A percentile compares a stretch with the other conserved stretches of the same genome.
Conservation (phyloP, 345 rosid species). For the Eucalyptus erythrocorys region DNA sequence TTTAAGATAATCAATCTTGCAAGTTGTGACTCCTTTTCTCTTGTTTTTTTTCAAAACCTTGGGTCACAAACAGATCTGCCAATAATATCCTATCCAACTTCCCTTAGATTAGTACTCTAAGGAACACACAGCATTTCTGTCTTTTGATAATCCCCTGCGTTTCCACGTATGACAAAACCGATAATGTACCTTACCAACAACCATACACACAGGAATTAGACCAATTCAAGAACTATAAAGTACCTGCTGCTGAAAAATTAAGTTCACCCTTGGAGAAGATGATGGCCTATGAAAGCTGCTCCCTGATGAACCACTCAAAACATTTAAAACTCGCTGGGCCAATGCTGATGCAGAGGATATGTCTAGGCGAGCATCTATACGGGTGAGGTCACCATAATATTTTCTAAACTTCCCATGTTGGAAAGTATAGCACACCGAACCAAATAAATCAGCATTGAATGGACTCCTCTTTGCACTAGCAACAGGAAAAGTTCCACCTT, state of each 20-base stretch:
- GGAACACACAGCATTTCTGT: background rate
- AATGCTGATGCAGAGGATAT: slow-evolving; percentile 52
- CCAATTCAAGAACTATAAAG: background rate
- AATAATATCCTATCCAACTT: background rate
- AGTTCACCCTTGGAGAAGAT: slow-evolving; percentile 57
- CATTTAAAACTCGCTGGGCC: slow-evolving; percentile 27
- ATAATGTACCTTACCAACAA: background rate
- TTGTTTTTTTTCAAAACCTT: background rate
- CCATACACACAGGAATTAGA: background rate
- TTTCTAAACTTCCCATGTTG: slow-evolving; percentile 67
- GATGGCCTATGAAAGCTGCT: slow-evolving; percentile 15
- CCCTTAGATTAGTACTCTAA: background rate
- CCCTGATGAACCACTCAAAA: slow-evolving; percentile 22
- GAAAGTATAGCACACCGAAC: slow-evolving; percentile 62
- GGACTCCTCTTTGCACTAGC: slow-evolving; percentile 35
- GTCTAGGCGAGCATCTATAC: slow-evolving; percentile 75
- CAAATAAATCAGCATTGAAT: slow-evolving; percentile 47
- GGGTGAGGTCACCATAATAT: slow-evolving; percentile 54
- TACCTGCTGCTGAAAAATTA: slow-evolving; percentile 89
- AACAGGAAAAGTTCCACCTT: background rate
- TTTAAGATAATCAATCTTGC: background rate
- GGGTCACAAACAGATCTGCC: background rate
- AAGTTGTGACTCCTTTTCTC: background rate
- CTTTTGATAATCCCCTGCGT: background rate
- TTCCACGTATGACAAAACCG: background rate